These are phyloP conservation scores for Pseudopithomyces chartarum DNA, from an alignment of 2,329 filamentous ascomycete species.

Conservation along the genomic window DNA sequence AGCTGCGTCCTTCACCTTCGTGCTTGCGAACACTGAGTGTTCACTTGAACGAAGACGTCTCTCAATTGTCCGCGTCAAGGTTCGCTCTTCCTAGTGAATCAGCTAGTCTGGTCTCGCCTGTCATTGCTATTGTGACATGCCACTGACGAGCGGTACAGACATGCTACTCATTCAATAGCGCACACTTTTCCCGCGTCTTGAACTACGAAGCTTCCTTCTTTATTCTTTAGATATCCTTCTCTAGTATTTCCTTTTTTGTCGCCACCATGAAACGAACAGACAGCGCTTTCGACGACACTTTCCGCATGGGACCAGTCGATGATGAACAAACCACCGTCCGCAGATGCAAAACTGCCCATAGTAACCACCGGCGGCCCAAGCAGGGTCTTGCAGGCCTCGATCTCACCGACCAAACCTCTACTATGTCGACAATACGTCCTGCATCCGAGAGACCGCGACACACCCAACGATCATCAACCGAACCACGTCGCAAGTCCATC, in stretches of 20 bases:
- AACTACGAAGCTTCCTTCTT: background rate
- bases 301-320: constrained; percentile 21
- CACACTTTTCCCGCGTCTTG: background rate
- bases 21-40: background rate
- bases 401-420: constrained; percentile 9
- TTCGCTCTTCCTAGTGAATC: constrained; percentile 1
- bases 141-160: background rate
- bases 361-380: constrained; percentile 22
- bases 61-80: background rate
- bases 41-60: background rate
- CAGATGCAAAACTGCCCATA: constrained; percentile 31
- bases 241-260: constrained; percentile 16
- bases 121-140: background rate
- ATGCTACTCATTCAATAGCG: constrained; percentile 1
- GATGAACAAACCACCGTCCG: constrained; percentile 20
- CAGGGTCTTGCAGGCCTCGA: constrained; percentile 12
- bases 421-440: constrained; percentile 22
- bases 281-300: constrained; percentile 38
- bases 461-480: constrained; percentile 14
- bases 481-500: constrained; percentile 31
- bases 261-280: constrained; percentile 41
- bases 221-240: background rate
- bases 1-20: background rate
- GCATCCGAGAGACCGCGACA: constrained; percentile 29
- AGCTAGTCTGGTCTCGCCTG: constrained; percentile 1